Evolutionary conservation across 805 yeast genomes (phyloP).

Genomic region (Saturnispora serradocipensis): DNA sequence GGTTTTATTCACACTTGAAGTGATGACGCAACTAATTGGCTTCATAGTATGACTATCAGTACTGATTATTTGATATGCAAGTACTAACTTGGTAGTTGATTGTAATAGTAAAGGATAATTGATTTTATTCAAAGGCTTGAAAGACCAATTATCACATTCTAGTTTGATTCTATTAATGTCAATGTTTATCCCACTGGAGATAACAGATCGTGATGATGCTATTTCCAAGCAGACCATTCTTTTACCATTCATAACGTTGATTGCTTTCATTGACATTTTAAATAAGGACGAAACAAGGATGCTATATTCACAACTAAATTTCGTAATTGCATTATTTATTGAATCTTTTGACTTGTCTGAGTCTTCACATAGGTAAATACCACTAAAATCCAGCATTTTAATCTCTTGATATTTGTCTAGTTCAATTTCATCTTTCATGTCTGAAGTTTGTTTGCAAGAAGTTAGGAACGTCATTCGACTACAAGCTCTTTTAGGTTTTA

Average conservation of each 20-base stretch:
- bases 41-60: constrained; percentile 22
- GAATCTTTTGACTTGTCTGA: not conserved
- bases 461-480: not conserved
- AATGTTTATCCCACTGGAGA: not conserved
- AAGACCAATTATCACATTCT: constrained; percentile 19
- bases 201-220: not conserved
- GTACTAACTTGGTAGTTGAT: constrained; percentile 14
- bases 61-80: constrained; percentile 22
- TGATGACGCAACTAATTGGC: constrained; percentile 20
- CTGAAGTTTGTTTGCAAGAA: not conserved
- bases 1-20: constrained; percentile 15
- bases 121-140: constrained; percentile 16
- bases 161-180: constrained; percentile 10
- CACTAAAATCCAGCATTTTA: not conserved
- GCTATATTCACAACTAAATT: constrained; percentile 2
- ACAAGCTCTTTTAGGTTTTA: not conserved
- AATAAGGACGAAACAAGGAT: constrained; percentile 1
- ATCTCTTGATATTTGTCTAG: not conserved
- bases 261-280: constrained; percentile 4
- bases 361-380: not conserved
- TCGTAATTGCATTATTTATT: not conserved
- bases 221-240: constrained; percentile 3
- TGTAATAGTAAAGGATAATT: constrained; percentile 25
- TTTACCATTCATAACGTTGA: not conserved
- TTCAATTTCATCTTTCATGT: not conserved